phyloP scores from a whole-genome alignment of 495 filamentous ascomycete species.

The Podospora conica region DNA sequence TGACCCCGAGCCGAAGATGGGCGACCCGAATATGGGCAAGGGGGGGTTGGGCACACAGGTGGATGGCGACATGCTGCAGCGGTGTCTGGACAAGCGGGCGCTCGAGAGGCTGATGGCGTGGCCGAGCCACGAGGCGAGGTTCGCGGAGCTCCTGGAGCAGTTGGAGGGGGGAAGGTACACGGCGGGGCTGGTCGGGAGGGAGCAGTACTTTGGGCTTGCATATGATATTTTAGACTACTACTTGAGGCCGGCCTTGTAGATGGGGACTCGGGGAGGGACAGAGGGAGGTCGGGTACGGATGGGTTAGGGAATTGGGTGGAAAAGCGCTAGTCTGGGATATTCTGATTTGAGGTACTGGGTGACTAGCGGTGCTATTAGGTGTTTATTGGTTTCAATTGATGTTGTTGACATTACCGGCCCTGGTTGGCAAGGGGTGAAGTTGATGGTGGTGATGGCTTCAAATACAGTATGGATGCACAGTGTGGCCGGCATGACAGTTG shows the following conservation, averaged over 20 bases:
- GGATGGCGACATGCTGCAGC: constrained; percentile 59
- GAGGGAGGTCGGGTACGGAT: background rate
- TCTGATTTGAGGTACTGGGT: background rate
- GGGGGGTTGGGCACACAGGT: constrained; percentile 53
- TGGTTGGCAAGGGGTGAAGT: background rate
- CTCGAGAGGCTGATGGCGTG: constrained; percentile 39
- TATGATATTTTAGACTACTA: constrained; percentile 44
- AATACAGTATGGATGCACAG: background rate
- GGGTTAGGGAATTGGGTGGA: background rate
- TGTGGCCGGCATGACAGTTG: background rate
- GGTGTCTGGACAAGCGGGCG: constrained; percentile 44
- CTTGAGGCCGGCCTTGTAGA: constrained; percentile 35
- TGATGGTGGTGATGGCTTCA: background rate
- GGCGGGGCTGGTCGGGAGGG: constrained; percentile 9
- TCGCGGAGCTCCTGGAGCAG: constrained; percentile 29
- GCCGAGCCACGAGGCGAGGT: constrained; percentile 20
- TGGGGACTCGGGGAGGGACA: background rate
- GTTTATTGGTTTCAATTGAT: background rate
- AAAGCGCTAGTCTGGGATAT: background rate
- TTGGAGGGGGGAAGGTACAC: constrained; percentile 28
- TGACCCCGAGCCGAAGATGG: constrained; percentile 24
- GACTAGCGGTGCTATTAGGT: too few relatives aligned
- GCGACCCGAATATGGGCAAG: constrained; percentile 23
- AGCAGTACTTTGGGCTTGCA: constrained; percentile 30
- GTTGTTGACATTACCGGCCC: background rate